These are phyloP conservation scores for Acanthamoeba sp. DNA, from an alignment of 208 protist species.

Conservation along the genomic window DNA sequence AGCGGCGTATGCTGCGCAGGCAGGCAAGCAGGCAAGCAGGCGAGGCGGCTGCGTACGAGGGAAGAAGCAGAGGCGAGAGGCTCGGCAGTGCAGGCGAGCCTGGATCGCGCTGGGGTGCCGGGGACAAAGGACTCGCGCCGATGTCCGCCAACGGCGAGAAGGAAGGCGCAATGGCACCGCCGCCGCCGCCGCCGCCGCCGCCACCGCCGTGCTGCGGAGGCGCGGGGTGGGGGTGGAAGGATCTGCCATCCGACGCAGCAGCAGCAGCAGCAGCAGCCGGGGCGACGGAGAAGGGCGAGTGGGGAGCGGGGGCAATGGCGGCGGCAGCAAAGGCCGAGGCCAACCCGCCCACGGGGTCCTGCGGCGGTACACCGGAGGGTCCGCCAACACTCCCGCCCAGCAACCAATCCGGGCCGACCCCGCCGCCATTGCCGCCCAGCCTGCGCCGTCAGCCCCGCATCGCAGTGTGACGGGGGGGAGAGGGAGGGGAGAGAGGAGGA, in stretches of 20 bases:
- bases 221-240: neutral
- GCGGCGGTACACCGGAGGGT: neutral
- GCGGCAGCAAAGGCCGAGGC: conserved; percentile 16
- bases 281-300: neutral
- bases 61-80: neutral
- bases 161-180: too few relatives aligned
- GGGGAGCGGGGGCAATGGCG: neutral
- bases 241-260: neutral
- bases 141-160: too few relatives aligned
- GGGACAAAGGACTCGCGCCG: neutral
- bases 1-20: neutral
- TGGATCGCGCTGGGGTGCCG: neutral
- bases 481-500: too few relatives aligned
- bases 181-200: neutral
- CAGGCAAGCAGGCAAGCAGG: too few relatives aligned
- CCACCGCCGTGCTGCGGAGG: neutral
- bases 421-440: neutral
- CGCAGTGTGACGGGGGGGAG: too few relatives aligned
- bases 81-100: neutral
- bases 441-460: too few relatives aligned
- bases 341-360: neutral
- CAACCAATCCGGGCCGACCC: neutral
- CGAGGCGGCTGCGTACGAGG: neutral
- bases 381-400: neutral
- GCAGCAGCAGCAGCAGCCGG: neutral